phyloP scores from a whole-genome alignment of 176 grass and related monocot genomes.

The Aegilops sharonensis region DNA sequence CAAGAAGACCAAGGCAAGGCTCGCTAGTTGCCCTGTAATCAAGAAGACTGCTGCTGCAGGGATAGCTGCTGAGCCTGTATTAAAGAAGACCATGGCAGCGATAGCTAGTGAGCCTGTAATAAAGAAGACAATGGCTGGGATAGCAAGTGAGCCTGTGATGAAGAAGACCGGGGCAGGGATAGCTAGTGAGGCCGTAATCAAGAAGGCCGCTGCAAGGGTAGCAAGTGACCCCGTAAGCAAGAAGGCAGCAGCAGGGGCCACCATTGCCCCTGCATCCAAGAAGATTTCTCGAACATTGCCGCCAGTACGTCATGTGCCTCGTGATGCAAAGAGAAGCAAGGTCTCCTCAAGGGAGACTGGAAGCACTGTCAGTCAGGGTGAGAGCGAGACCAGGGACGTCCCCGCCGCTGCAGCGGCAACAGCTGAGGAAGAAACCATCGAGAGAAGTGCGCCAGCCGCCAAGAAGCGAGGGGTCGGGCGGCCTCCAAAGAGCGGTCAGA shows the following conservation, averaged over 20 bases:
- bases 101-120: not conserved
- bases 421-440: not conserved
- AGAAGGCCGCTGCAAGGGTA: not conserved
- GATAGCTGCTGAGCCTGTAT: not conserved
- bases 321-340: conserved; percentile 40
- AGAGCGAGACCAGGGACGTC: conserved; percentile 25
- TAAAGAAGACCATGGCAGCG: not conserved
- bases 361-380: conserved; percentile 12
- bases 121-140: not conserved
- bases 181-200: not conserved
- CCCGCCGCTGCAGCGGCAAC: not conserved
- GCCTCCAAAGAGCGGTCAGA: conserved; percentile 50
- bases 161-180: not conserved
- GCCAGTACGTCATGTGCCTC: conserved; percentile 20
- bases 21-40: not conserved
- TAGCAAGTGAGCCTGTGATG: not conserved
- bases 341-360: conserved; percentile 17
- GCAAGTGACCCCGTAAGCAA: not conserved
- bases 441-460: not conserved
- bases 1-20: conserved; percentile 12
- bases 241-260: not conserved
- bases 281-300: conserved; percentile 27
- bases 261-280: conserved; percentile 1
- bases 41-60: not conserved
- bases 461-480: conserved; percentile 52